Conservation (phyloP, 768 basidiomycete genomes). For the Lactarius trivialis region DNA sequence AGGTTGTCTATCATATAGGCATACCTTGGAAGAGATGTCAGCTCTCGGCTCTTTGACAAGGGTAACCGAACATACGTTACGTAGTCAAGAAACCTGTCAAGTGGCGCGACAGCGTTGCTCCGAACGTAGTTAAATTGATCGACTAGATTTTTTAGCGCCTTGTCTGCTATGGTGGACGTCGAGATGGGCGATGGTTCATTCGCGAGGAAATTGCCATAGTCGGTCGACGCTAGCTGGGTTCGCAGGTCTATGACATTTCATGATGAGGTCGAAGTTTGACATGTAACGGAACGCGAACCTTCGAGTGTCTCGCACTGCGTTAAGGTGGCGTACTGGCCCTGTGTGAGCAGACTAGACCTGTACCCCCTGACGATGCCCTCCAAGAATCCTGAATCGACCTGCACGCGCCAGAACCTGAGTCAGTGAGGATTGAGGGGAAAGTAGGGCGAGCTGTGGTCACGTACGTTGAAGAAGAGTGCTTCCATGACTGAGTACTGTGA, state of each 20-base stretch:
- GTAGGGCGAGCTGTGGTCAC: slow-evolving; percentile 17
- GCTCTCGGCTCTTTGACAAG: background rate
- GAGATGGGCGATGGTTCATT: slow-evolving; percentile 93
- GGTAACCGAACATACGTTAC: slow-evolving; percentile 67
- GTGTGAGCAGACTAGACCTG: slow-evolving; percentile 86
- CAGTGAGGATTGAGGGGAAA: slow-evolving; percentile 25
- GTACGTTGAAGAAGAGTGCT: slow-evolving; percentile 84
- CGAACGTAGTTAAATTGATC: slow-evolving; percentile 96
- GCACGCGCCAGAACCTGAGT: slow-evolving; percentile 21
- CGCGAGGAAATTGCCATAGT: slow-evolving; percentile 97
- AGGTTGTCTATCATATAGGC: slow-evolving; percentile 99
- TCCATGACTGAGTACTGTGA: slow-evolving; percentile 52
- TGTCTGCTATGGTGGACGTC: slow-evolving; percentile 93
- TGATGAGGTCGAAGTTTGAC: background rate
- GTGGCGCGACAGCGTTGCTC: slow-evolving; percentile 83
- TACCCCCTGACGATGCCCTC: slow-evolving; percentile 87
- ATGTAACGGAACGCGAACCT: slow-evolving; percentile 43
- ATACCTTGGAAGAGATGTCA: slow-evolving; percentile 49
- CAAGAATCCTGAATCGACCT: slow-evolving; percentile 72
- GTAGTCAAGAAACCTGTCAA: slow-evolving; percentile 93
- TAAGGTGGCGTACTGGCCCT: slow-evolving; percentile 86
- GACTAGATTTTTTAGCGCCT: slow-evolving; percentile 90
- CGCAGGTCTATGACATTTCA: slow-evolving; percentile 62
- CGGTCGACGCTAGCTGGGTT: slow-evolving; percentile 91
- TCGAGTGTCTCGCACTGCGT: slow-evolving; percentile 97